These are phyloP conservation scores for Umbelopsis vinacea DNA, from an alignment of 192 early-diverging fungal genomes.

Conservation along the genomic window DNA sequence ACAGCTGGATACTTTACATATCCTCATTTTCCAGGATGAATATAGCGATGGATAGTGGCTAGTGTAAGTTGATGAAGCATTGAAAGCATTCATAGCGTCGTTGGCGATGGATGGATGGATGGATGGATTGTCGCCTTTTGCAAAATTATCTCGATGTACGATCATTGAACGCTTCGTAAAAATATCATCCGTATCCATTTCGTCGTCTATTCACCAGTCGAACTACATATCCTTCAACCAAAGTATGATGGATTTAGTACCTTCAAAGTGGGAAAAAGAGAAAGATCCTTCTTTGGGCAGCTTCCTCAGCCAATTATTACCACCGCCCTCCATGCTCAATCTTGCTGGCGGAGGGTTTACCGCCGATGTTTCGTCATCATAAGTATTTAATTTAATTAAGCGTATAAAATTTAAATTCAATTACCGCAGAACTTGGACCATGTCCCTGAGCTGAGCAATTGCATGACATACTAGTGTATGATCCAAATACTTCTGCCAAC, in stretches of 20 bases:
- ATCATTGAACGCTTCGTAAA: background rate
- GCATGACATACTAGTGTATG: background rate
- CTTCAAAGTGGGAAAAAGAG: slow-evolving; percentile 15
- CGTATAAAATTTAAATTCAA: background rate
- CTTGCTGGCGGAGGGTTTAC: background rate
- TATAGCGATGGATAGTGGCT: background rate
- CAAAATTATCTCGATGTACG: background rate
- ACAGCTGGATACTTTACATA: too few species aligned
- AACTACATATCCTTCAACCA: background rate
- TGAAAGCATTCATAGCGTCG: background rate
- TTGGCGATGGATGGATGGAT: slow-evolving; percentile 18
- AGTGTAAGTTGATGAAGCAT: background rate
- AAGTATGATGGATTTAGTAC: slow-evolving; percentile 4
- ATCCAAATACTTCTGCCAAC: too few species aligned
- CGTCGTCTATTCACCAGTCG: background rate
- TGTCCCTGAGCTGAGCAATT: background rate
- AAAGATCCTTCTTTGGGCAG: background rate
- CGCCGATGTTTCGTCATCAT: background rate
- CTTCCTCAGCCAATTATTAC: background rate
- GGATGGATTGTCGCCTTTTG: background rate
- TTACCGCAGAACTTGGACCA: background rate
- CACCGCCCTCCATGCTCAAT: background rate
- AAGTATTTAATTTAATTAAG: background rate
- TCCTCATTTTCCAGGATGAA: background rate
- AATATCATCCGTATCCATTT: background rate